phyloP scores from a whole-genome alignment of 768 basidiomycete genomes.

The Phanerochaete carnosa region DNA sequence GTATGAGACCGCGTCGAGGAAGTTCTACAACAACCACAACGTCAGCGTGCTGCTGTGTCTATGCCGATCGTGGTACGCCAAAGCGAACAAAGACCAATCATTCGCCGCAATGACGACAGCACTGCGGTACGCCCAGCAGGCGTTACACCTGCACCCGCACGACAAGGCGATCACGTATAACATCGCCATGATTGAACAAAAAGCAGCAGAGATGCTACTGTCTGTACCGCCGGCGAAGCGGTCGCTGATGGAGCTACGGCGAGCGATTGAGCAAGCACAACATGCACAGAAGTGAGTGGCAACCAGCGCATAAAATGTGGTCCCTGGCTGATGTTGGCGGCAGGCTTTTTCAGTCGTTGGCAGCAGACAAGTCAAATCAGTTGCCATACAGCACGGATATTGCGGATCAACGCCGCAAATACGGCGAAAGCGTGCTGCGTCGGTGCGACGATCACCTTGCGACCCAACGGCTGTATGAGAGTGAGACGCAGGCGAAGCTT shows the following conservation, averaged over 20 bases:
- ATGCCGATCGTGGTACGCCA: conserved; percentile 91
- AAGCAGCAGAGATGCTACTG: conserved; percentile 88
- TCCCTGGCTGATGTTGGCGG: conserved; percentile 1
- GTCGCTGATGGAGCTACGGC: conserved; percentile 73
- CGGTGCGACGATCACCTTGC: conserved; percentile 77
- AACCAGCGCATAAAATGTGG: background rate
- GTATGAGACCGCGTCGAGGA: conserved; percentile 90
- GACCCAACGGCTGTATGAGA: conserved; percentile 69
- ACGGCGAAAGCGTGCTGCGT: conserved; percentile 83
- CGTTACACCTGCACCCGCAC: conserved; percentile 75
- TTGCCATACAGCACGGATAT: conserved; percentile 86
- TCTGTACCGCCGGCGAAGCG: conserved; percentile 71
- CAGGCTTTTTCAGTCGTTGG: conserved; percentile 83
- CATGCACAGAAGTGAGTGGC: conserved; percentile 79
- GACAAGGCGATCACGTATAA: conserved; percentile 94
- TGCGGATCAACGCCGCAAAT: conserved; percentile 85
- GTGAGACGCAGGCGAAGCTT: conserved; percentile 65
- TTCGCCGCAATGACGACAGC: conserved; percentile 82
- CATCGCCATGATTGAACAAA: conserved; percentile 98
- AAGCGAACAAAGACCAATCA: conserved; percentile 87
- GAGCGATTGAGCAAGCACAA: conserved; percentile 73
- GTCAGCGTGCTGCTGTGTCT: conserved; percentile 78
- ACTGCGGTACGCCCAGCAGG: conserved; percentile 81
- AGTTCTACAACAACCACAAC: conserved; percentile 73
- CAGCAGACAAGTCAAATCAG: conserved; percentile 60